These are phyloP conservation scores for Ophiocordyceps sinensis DNA, from an alignment of 2,329 filamentous ascomycete species.

Conservation along the genomic window DNA sequence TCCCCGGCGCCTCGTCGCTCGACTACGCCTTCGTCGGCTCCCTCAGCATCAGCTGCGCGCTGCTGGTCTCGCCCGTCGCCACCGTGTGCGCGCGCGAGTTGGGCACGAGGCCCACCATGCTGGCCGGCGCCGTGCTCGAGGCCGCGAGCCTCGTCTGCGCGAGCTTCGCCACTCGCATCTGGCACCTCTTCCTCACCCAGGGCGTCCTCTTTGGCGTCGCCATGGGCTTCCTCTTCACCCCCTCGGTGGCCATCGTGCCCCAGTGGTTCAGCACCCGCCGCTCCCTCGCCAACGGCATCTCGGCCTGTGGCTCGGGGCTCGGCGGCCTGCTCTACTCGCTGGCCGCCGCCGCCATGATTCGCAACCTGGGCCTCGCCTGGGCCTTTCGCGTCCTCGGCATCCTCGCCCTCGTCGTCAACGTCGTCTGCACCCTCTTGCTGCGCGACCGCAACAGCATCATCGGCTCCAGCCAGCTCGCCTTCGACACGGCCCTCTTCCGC, in stretches of 20 bases:
- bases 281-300: conserved; percentile 54
- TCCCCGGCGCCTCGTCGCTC: conserved; percentile 47
- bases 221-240: conserved; percentile 64
- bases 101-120: conserved; percentile 50
- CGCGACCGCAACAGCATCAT: conserved; percentile 59
- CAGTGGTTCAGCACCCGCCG: conserved; percentile 61
- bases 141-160: conserved; percentile 52
- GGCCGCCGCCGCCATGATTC: conserved; percentile 53
- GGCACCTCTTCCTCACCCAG: conserved; percentile 64
- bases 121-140: conserved; percentile 50
- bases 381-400: conserved; percentile 52
- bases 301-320: conserved; percentile 55
- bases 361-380: conserved; percentile 49
- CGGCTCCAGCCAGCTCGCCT: conserved; percentile 50
- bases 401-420: conserved; percentile 48
- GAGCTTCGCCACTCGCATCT: conserved; percentile 52
- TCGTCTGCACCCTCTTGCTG: conserved; percentile 46
- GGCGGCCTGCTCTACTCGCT: conserved; percentile 61
- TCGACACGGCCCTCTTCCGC: conserved; percentile 48
- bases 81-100: conserved; percentile 44
- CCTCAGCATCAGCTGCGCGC: conserved; percentile 27
- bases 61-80: conserved; percentile 54
- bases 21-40: conserved; percentile 63
- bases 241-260: conserved; percentile 49
- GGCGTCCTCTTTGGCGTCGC: conserved; percentile 65